phyloP scores from a whole-genome alignment of 2,329 filamentous ascomycete species.

The Fusarium incarnatum region DNA sequence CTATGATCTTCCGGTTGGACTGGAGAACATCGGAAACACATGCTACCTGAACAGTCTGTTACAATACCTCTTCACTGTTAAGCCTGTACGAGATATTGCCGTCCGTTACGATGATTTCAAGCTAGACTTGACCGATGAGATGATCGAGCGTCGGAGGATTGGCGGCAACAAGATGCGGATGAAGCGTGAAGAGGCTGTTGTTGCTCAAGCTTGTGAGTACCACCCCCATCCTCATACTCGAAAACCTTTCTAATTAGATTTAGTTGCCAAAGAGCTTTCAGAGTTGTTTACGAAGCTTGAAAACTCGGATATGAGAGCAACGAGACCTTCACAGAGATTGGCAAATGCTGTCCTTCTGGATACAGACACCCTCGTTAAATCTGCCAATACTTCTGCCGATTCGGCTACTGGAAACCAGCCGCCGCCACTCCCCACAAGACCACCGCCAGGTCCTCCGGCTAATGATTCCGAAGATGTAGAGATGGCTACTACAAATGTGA shows the following conservation, averaged over 20 bases:
- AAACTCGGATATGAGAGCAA: conserved; percentile 68
- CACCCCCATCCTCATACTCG: too few relatives aligned
- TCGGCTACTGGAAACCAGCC: conserved; percentile 47
- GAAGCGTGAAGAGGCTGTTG: conserved; percentile 69
- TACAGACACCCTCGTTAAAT: conserved; percentile 54
- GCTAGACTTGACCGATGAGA: conserved; percentile 73
- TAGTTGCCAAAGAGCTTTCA: conserved; percentile 80
- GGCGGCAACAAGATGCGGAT: conserved; percentile 71
- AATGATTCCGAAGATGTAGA: conserved; percentile 50
- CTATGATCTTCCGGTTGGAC: conserved; percentile 79
- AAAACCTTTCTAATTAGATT: conserved; percentile 44
- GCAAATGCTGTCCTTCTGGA: conserved; percentile 81
- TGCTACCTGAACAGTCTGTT: conserved; percentile 97
- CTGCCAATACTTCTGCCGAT: conserved; percentile 47
- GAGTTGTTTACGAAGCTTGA: conserved; percentile 78
- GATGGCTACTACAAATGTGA: conserved; percentile 51
- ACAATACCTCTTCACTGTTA: conserved; percentile 93
- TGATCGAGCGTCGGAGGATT: conserved; percentile 75
- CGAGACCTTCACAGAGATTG: conserved; percentile 79
- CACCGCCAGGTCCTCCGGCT: conserved; percentile 54
- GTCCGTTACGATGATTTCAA: conserved; percentile 78
- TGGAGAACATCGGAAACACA: conserved; percentile 95
- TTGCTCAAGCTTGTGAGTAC: conserved; percentile 79
- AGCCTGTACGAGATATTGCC: conserved; percentile 82
- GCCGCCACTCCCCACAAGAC: conserved; percentile 64